Conservation (phyloP, 1,284 basidiomycete genomes). For the Trametes hirsuta region DNA sequence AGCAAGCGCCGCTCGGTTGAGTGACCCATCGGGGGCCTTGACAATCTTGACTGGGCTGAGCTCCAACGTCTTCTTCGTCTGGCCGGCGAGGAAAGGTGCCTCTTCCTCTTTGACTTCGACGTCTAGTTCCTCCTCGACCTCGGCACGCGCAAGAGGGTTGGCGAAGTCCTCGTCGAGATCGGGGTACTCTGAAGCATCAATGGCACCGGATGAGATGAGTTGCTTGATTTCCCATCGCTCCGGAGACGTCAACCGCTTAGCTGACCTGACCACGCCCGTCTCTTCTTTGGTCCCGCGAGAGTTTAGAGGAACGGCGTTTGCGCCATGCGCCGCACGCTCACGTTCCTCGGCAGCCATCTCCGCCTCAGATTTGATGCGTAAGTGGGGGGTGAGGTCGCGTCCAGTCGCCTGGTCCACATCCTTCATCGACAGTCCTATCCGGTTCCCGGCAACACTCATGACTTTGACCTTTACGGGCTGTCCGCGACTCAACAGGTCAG, state of each 20-base stretch:
- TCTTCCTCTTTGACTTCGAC: slow-evolving; percentile 98
- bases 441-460: slow-evolving; percentile 85
- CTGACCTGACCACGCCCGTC: slow-evolving; percentile 57
- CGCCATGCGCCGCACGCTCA: slow-evolving; percentile 64
- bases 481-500: slow-evolving; percentile 84
- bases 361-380: slow-evolving; percentile 91
- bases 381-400: slow-evolving; percentile 89
- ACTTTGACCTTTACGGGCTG: slow-evolving; percentile 95
- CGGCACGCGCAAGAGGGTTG: slow-evolving; percentile 77
- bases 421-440: slow-evolving; percentile 92
- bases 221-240: slow-evolving; percentile 99
- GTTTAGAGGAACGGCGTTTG: slow-evolving; percentile 67
- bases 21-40: slow-evolving; percentile 91
- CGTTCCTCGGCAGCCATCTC: slow-evolving; percentile 84
- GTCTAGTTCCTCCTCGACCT: slow-evolving; percentile 95
- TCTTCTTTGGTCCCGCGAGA: slow-evolving; percentile 49
- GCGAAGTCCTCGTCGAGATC: slow-evolving; percentile 92
- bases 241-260: slow-evolving; percentile 92
- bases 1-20: slow-evolving; percentile 94
- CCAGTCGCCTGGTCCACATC: slow-evolving; percentile 95
- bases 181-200: slow-evolving; percentile 94
- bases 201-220: slow-evolving; percentile 93
- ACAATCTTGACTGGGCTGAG: slow-evolving; percentile 97
- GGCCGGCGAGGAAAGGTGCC: slow-evolving; percentile 94
- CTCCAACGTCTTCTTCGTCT: slow-evolving; percentile 94